Evolutionary conservation across 192 early-diverging fungal species (phyloP).

Genomic region (Backusella sp.): DNA sequence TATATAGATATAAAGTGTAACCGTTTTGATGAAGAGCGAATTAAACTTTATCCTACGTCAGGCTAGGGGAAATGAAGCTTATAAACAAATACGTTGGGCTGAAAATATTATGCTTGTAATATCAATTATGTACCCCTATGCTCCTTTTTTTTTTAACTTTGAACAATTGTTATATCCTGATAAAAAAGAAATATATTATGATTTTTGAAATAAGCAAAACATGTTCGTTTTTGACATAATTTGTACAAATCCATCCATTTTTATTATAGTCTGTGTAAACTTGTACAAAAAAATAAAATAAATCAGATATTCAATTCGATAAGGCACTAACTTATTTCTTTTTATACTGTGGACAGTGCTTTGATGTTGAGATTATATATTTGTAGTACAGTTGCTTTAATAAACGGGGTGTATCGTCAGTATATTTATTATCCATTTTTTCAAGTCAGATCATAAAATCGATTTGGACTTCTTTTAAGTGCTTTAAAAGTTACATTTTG

Average conservation of each 20-base stretch:
- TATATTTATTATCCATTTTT: not conserved
- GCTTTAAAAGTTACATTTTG: not conserved
- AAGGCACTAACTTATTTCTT: not conserved
- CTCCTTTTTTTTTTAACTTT: not conserved
- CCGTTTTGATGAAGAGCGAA: not conserved
- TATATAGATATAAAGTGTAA: not conserved
- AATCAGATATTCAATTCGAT: constrained; percentile 1
- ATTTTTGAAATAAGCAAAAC: not conserved
- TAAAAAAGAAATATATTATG: not conserved
- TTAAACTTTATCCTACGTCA: not conserved
- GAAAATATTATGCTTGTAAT: not conserved
- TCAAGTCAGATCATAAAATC: not conserved
- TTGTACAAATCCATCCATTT: constrained; percentile 4
- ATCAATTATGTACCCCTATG: not conserved
- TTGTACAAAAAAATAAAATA: constrained; percentile 6
- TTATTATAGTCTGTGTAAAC: constrained; percentile 6
- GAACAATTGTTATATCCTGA: not conserved
- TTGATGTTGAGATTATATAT: not conserved
- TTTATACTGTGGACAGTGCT: not conserved
- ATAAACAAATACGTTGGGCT: not conserved
- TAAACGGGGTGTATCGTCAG: not conserved
- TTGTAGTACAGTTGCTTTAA: not conserved
- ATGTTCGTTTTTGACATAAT: constrained; percentile 5
- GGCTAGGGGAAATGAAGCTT: not conserved
- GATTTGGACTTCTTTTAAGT: not conserved